phyloP scores from a whole-genome alignment of 768 basidiomycete genomes.

The Cystofilobasidium capitatum region DNA sequence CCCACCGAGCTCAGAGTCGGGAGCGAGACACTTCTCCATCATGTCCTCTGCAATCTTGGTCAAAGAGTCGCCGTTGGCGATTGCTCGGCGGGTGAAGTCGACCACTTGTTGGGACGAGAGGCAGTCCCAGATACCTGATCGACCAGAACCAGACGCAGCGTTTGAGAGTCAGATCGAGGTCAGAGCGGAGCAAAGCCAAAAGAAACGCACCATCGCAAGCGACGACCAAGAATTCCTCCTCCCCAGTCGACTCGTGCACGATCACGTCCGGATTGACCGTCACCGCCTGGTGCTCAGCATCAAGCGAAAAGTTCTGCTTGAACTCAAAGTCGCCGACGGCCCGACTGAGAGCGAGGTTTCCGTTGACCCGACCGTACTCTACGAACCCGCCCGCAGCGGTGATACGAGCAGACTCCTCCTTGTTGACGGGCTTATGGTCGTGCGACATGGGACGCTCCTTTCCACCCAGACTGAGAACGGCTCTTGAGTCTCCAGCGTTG shows the following conservation, averaged over 20 bases:
- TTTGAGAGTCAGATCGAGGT: background rate
- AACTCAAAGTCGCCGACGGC: constrained; percentile 98
- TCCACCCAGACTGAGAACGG: constrained; percentile 75
- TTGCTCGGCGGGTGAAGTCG: constrained; percentile 71
- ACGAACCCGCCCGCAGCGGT: constrained; percentile 86
- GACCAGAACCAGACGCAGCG: background rate
- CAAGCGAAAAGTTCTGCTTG: constrained; percentile 77
- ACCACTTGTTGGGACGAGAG: constrained; percentile 83
- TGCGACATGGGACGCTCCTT: constrained; percentile 77
- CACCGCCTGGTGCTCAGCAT: constrained; percentile 85
- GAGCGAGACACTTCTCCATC: constrained; percentile 87
- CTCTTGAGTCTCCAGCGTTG: constrained; percentile 93
- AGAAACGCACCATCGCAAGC: constrained; percentile 79
- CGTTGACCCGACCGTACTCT: constrained; percentile 93
- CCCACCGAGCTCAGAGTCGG: constrained; percentile 82
- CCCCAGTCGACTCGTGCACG: constrained; percentile 64
- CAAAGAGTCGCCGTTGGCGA: constrained; percentile 69
- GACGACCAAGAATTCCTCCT: constrained; percentile 93
- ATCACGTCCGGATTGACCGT: constrained; percentile 89
- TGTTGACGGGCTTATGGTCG: constrained; percentile 91
- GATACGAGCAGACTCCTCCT: constrained; percentile 74
- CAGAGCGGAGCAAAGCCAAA: background rate
- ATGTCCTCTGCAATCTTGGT: constrained; percentile 78
- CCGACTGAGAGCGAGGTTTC: constrained; percentile 87
- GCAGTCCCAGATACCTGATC: constrained; percentile 94